Percentiles rank a stretch among this genome's conserved stretches.
Evolutionary conservation across 352 stramenopile species (phyloP).

Genomic region (Phytophthora quininea): DNA sequence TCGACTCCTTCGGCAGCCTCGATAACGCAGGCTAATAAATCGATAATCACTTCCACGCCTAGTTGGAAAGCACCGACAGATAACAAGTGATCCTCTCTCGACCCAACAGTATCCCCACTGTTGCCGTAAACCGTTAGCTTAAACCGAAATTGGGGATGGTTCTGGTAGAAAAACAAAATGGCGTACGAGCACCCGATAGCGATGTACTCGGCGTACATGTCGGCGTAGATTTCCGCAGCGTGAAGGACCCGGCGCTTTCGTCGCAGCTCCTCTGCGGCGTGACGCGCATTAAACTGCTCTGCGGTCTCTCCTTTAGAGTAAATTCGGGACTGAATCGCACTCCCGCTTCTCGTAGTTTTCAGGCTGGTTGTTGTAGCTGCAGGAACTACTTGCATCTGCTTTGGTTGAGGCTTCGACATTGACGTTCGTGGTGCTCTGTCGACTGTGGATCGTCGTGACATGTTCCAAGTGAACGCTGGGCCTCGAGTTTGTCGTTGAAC

Average conservation of each 20-base stretch:
- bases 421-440: no score
- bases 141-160: conserved; percentile 36
- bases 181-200: conserved; percentile 44
- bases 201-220: conserved; percentile 57
- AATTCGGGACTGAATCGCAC: no score
- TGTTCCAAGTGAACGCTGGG: no score
- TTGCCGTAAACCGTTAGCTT: not conserved
- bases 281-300: not conserved
- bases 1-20: conserved; percentile 24
- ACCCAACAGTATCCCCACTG: not conserved
- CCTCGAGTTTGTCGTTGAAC: not conserved
- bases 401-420: not conserved
- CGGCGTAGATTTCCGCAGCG: conserved; percentile 29
- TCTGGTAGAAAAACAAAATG: conserved; percentile 37
- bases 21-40: conserved; percentile 27
- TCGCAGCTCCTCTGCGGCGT: no score
- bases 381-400: not conserved
- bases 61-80: conserved; percentile 18
- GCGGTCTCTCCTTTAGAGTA: no score
- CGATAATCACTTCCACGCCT: conserved; percentile 19
- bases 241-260: conserved; percentile 19
- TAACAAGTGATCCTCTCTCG: not conserved
- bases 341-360: no score
- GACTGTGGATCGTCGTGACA: no score
- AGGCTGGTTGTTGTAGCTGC: not conserved